Evolutionary conservation across 2,329 filamentous ascomycete genomes (phyloP).

Genomic region (Apiospora saccharicola): DNA sequence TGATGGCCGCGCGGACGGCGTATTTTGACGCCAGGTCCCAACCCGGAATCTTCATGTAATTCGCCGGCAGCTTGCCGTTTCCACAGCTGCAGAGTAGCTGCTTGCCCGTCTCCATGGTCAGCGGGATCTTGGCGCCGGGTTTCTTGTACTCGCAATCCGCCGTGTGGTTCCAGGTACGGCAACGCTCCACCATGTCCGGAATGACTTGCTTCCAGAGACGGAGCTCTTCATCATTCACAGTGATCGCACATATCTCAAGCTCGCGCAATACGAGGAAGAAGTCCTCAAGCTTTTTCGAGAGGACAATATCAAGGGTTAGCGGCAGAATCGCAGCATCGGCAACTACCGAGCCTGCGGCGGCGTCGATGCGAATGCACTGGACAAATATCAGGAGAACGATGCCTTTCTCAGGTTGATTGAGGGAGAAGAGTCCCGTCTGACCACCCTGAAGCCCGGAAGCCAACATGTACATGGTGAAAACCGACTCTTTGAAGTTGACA

Average conservation of each 20-base stretch:
- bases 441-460: constrained; percentile 53
- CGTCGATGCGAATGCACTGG: constrained; percentile 54
- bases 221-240: constrained; percentile 63
- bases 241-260: constrained; percentile 47
- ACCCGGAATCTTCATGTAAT: constrained; percentile 50
- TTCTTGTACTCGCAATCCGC: constrained; percentile 52
- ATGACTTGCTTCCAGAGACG: constrained; percentile 56
- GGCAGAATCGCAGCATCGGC: constrained; percentile 57
- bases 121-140: constrained; percentile 45
- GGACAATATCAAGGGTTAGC: constrained; percentile 46
- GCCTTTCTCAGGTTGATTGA: constrained; percentile 46
- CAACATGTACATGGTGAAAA: constrained; percentile 56
- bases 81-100: constrained; percentile 56
- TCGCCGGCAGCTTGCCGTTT: constrained; percentile 48
- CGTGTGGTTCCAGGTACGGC: constrained; percentile 55
- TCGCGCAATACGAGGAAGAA: constrained; percentile 49
- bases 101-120: constrained; percentile 46
- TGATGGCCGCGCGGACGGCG: constrained; percentile 65
- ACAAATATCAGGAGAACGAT: constrained; percentile 45
- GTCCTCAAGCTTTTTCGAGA: constrained; percentile 41
- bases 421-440: constrained; percentile 53
- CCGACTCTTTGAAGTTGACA: constrained; percentile 56
- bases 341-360: constrained; percentile 49
- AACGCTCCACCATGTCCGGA: constrained; percentile 55
- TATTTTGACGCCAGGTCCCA: constrained; percentile 52